Evolutionary conservation across 208 protist genomes (phyloP).

Genomic region (Angomonas deanei): DNA sequence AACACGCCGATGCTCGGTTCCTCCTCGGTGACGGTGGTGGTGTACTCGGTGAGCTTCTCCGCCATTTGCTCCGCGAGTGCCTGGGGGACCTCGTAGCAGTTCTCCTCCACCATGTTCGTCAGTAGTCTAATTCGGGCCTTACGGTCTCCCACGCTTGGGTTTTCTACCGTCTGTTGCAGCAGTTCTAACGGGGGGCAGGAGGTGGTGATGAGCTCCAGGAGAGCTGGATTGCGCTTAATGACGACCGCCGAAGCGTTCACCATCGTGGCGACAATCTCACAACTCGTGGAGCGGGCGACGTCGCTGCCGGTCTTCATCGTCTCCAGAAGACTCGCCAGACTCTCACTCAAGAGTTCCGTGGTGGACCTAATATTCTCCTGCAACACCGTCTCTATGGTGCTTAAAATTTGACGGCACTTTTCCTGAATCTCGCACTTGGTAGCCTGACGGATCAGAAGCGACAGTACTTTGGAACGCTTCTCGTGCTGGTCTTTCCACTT

Average conservation of each 20-base stretch:
- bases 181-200: constrained; percentile 41
- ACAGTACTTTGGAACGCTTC: constrained; percentile 57
- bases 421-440: constrained; percentile 29
- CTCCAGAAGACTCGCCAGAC: constrained; percentile 19
- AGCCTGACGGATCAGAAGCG: constrained; percentile 51
- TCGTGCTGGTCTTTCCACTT: constrained; percentile 76
- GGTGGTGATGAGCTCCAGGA: constrained; percentile 54
- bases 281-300: constrained; percentile 40
- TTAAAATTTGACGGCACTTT: constrained; percentile 35
- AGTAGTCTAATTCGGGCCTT: constrained; percentile 52
- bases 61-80: constrained; percentile 38
- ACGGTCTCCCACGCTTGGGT: constrained; percentile 48
- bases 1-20: constrained; percentile 49
- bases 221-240: constrained; percentile 64
- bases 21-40: constrained; percentile 34
- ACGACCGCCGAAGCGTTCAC: constrained; percentile 43
- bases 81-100: constrained; percentile 63
- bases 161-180: constrained; percentile 54
- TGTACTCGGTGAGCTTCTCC: constrained; percentile 38
- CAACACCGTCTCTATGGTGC: constrained; percentile 45
- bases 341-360: constrained; percentile 54
- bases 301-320: constrained; percentile 19
- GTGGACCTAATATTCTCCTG: constrained; percentile 74
- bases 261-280: constrained; percentile 64
- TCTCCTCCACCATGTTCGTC: constrained; percentile 54